These are phyloP conservation scores for Aspergillus novofumigatus DNA, from an alignment of 2,329 filamentous ascomycete genomes.

Conservation along the genomic window DNA sequence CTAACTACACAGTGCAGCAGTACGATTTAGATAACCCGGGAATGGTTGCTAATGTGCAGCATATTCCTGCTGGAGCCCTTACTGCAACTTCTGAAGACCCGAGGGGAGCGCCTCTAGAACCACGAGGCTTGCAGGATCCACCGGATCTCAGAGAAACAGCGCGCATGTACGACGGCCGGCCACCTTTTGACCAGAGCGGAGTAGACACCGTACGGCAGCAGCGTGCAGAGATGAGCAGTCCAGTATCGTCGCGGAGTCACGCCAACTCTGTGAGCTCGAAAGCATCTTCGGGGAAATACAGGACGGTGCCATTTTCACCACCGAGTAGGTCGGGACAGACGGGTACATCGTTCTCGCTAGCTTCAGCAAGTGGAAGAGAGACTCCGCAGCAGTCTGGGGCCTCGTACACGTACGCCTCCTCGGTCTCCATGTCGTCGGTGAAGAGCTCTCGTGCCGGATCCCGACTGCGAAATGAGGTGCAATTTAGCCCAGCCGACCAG, in stretches of 20 bases:
- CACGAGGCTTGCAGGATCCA: constrained; percentile 32
- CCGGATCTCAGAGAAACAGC: constrained; percentile 69
- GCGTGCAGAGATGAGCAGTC: constrained; percentile 63
- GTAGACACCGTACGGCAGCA: constrained; percentile 59
- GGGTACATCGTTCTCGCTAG: constrained; percentile 44
- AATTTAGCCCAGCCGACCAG: constrained; percentile 71
- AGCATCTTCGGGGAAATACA: constrained; percentile 47
- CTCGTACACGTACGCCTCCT: constrained; percentile 42
- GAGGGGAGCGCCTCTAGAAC: constrained; percentile 22
- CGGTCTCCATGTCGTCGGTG: constrained; percentile 46
- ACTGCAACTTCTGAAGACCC: constrained; percentile 74
- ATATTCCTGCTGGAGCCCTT: constrained; percentile 71
- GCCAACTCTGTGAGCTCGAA: constrained; percentile 59
- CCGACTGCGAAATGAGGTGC: constrained; percentile 72
- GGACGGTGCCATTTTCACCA: constrained; percentile 37
- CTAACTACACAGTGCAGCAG: constrained; percentile 86
- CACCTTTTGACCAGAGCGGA: constrained; percentile 66
- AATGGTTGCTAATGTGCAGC: constrained; percentile 83
- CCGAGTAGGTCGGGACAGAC: constrained; percentile 41
- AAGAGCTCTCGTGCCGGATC: constrained; percentile 53
- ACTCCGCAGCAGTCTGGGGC: constrained; percentile 36
- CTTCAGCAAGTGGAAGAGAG: constrained; percentile 30
- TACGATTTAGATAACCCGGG: constrained; percentile 85
- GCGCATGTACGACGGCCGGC: constrained; percentile 65
- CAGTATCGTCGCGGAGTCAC: constrained; percentile 59